Conservation (phyloP, 164 flowering plant species). For the Buxus sempervirens region DNA sequence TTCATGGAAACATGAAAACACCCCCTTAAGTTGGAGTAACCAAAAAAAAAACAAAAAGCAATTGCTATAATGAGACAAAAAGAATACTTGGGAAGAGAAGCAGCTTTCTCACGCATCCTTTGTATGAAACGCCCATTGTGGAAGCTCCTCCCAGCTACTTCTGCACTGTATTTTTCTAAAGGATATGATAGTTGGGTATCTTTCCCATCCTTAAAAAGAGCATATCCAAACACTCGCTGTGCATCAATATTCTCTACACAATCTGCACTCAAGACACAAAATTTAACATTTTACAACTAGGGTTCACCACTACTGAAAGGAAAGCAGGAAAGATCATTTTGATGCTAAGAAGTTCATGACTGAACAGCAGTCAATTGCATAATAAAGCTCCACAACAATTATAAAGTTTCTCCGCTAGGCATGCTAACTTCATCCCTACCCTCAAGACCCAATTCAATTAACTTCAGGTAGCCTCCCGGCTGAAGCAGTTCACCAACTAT, state of each 20-base stretch:
- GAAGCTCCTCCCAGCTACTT: constrained; percentile 93
- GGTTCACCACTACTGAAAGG: not conserved
- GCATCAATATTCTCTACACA: constrained; percentile 92
- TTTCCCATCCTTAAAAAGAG: constrained; percentile 88
- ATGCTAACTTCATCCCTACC: constrained; percentile 37
- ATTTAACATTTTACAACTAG: not conserved
- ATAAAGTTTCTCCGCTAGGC: not conserved
- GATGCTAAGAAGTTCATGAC: not conserved
- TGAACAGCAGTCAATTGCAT: not conserved
- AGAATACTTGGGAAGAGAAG: constrained; percentile 70
- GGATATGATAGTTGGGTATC: constrained; percentile 70
- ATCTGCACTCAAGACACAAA: constrained; percentile 42
- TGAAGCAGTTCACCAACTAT: constrained; percentile 95
- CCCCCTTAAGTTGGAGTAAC: not conserved
- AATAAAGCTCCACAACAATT: not conserved
- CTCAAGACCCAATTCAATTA: constrained; percentile 78
- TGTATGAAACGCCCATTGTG: constrained; percentile 97
- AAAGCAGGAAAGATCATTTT: not conserved
- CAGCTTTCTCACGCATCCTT: constrained; percentile 82
- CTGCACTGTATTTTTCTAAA: constrained; percentile 73
- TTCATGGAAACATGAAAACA: no score
- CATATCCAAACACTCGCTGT: constrained; percentile 85
- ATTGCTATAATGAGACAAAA: not conserved
- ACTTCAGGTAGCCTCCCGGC: constrained; percentile 93
- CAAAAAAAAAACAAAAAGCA: not conserved